Conservation (phyloP, 2,329 filamentous ascomycete genomes). For the Penicillium rolfsii region DNA sequence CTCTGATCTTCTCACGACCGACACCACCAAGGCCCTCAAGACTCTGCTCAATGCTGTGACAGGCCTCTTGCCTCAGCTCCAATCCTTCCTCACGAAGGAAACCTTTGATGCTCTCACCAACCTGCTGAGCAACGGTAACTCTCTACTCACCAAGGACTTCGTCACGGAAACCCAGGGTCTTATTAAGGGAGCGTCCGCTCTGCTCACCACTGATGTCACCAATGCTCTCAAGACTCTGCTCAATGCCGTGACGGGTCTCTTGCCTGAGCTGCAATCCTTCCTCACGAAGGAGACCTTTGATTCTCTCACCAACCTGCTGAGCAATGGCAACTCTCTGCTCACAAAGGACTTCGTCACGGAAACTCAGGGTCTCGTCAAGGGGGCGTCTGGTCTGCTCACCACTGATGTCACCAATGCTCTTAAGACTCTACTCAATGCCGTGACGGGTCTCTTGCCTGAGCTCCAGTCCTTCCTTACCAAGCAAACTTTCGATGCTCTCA, state of each 20-base stretch:
- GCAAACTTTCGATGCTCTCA: slow-evolving; percentile 24
- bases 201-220: slow-evolving; percentile 25
- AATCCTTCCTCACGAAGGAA: slow-evolving; percentile 21
- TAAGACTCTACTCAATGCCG: slow-evolving; percentile 24
- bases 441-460: slow-evolving; percentile 24
- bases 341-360: slow-evolving; percentile 27
- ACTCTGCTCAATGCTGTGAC: slow-evolving; percentile 20
- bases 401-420: slow-evolving; percentile 23
- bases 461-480: slow-evolving; percentile 25
- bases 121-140: slow-evolving; percentile 27
- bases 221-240: slow-evolving; percentile 28
- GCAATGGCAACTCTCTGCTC: slow-evolving; percentile 24
- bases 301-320: slow-evolving; percentile 23
- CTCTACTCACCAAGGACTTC: slow-evolving; percentile 28
- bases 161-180: slow-evolving; percentile 26
- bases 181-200: slow-evolving; percentile 22
- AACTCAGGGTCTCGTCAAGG: slow-evolving; percentile 23
- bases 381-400: slow-evolving; percentile 27
- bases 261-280: slow-evolving; percentile 26
- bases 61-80: slow-evolving; percentile 25
- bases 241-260: slow-evolving; percentile 18
- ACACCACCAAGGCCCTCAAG: slow-evolving; percentile 26
- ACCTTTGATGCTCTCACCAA: slow-evolving; percentile 25
- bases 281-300: slow-evolving; percentile 23
- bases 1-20: slow-evolving; percentile 18